Evolutionary conservation across 176 grass and related monocot species (phyloP).

Genomic region (Ensete ventricosum): DNA sequence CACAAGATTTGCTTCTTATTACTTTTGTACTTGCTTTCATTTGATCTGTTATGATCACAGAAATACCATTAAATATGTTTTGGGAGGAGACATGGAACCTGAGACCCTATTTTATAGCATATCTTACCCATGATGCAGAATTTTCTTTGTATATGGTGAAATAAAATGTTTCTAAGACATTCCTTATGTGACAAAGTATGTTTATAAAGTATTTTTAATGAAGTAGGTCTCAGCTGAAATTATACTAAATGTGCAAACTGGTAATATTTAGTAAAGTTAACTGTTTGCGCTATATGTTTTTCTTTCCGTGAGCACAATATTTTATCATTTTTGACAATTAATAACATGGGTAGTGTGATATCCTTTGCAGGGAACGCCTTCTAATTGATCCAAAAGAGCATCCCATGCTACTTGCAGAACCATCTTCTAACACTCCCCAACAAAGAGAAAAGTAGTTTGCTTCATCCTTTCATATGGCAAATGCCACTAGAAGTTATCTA

Average conservation of each 20-base stretch:
- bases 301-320: background rate
- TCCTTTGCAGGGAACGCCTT: constrained; percentile 50
- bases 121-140: background rate
- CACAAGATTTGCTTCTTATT: too few relatives aligned
- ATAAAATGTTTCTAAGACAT: background rate
- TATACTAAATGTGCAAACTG: background rate
- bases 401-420: constrained; percentile 92
- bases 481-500: too few relatives aligned
- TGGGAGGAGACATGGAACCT: background rate
- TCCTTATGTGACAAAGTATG: background rate
- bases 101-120: background rate
- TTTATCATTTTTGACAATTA: background rate
- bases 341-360: background rate
- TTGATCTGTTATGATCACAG: too few relatives aligned
- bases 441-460: constrained; percentile 83
- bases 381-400: constrained; percentile 97
- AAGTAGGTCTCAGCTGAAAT: background rate
- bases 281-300: background rate
- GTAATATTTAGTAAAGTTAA: background rate
- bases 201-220: background rate
- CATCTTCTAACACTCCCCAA: constrained; percentile 64
- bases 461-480: background rate
- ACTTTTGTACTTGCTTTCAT: too few relatives aligned
- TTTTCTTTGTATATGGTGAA: background rate
- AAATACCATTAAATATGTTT: background rate